A percentile compares a stretch with the other conserved stretches of the same genome.
Evolutionary conservation across 1,284 basidiomycete genomes (phyloP).

Genomic region (Trametes sp.): DNA sequence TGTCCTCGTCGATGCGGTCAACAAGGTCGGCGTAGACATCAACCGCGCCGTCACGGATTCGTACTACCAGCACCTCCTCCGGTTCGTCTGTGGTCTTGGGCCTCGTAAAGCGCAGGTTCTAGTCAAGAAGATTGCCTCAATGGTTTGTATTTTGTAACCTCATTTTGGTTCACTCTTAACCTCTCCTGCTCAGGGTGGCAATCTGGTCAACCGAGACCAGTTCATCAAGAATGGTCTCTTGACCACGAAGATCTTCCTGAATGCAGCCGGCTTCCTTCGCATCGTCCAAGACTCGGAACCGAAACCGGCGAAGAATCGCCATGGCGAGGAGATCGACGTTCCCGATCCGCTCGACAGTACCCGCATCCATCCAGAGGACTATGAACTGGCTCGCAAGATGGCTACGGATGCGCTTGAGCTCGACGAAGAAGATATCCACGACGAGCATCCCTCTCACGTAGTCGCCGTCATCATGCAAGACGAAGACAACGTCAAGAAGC

Average conservation of each 20-base stretch:
- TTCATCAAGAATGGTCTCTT: slow-evolving; percentile 84
- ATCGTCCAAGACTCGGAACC: slow-evolving; percentile 74
- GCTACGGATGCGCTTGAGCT: slow-evolving; percentile 96
- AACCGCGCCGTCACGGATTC: slow-evolving; percentile 89
- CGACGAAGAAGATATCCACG: slow-evolving; percentile 93
- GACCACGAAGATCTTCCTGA: slow-evolving; percentile 89
- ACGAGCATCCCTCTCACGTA: slow-evolving; percentile 89
- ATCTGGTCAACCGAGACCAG: slow-evolving; percentile 83
- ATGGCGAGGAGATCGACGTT: slow-evolving; percentile 69
- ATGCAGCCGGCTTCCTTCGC: slow-evolving; percentile 90
- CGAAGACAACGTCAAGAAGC: slow-evolving; percentile 80
- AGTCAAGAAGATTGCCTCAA: slow-evolving; percentile 80
- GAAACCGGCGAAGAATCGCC: slow-evolving; percentile 68
- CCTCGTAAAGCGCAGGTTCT: slow-evolving; percentile 93
- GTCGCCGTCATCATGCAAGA: slow-evolving; percentile 88
- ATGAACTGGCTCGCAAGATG: slow-evolving; percentile 98
- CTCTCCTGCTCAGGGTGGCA: slow-evolving; percentile 68
- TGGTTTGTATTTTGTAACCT: slow-evolving; percentile 54
- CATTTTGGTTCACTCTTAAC: neutral
- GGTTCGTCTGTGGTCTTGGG: slow-evolving; percentile 93
- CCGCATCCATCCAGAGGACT: slow-evolving; percentile 97
- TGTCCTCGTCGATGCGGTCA: slow-evolving; percentile 88
- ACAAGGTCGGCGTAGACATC: slow-evolving; percentile 95
- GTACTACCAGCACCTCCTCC: slow-evolving; percentile 89
- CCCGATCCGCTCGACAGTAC: slow-evolving; percentile 96